Conservation (phyloP, 257 asterid genomes). For the Solanum appendiculatum region DNA sequence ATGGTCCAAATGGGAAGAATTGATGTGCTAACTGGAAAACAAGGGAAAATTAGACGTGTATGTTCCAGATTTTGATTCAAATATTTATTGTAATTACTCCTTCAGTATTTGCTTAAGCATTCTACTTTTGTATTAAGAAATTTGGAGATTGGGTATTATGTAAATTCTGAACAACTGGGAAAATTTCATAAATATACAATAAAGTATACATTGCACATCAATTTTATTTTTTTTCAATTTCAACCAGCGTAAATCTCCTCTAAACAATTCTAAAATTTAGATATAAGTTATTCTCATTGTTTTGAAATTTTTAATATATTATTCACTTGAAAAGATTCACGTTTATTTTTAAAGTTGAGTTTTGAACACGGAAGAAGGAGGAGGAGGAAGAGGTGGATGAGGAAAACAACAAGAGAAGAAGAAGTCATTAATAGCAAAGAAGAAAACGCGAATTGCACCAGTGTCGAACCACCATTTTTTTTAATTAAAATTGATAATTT, state of each 20-base stretch:
- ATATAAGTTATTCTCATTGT: neutral
- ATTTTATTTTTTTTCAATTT: neutral
- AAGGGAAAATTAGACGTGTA: constrained; percentile 59
- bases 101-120: neutral
- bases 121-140: neutral
- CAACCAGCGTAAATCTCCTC: neutral
- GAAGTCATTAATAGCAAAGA: neutral
- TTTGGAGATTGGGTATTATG: neutral
- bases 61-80: constrained; percentile 40
- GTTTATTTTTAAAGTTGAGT: no score
- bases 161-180: neutral
- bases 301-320: no score
- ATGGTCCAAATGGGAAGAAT: constrained; percentile 75
- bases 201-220: neutral
- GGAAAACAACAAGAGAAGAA: neutral
- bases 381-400: neutral
- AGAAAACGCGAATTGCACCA: no score
- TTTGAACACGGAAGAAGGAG: neutral
- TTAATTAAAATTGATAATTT: no score
- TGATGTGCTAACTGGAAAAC: constrained; percentile 48
- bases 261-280: neutral
- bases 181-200: neutral
- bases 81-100: neutral
- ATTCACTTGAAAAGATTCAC: neutral
- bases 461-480: neutral